These are phyloP conservation scores for Eucalyptus sp. DNA, from an alignment of 345 rosid genomes.

Conservation along the genomic window DNA sequence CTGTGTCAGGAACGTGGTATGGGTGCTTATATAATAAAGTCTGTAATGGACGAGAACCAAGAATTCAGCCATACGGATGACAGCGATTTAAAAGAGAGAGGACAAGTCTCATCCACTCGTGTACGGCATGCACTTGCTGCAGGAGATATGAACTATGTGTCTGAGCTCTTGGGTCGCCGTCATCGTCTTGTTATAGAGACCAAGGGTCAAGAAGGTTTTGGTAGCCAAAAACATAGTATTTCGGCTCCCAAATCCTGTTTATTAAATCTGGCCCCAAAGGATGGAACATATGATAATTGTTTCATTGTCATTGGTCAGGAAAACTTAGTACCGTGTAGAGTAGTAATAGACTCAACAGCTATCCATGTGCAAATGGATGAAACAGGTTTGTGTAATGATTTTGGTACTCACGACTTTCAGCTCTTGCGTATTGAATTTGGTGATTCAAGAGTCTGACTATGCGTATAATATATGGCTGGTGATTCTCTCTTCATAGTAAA, in stretches of 20 bases:
- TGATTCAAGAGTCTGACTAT: background rate
- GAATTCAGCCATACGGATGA: constrained; percentile 14
- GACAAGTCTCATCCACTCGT: constrained; percentile 92
- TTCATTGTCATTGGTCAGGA: constrained; percentile 27
- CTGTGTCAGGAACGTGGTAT: constrained; percentile 64
- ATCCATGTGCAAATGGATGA: constrained; percentile 54
- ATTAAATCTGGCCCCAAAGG: constrained; percentile 69
- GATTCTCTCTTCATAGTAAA: background rate
- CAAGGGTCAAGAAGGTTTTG: constrained; percentile 12
- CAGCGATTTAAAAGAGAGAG: constrained; percentile 57
- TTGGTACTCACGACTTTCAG: constrained; percentile 17
- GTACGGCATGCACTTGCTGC: constrained; percentile 79
- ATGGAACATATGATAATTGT: constrained; percentile 51
- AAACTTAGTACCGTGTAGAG: constrained; percentile 35
- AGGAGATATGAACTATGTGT: constrained; percentile 69
- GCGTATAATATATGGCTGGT: background rate
- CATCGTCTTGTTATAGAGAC: constrained; percentile 58
- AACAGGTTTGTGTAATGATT: constrained; percentile 12
- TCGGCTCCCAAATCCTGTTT: constrained; percentile 44
- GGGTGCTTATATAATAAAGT: constrained; percentile 53
- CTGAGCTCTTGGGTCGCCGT: constrained; percentile 76
- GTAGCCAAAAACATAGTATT: constrained; percentile 13
- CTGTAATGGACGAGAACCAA: constrained; percentile 84
- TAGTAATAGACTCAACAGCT: constrained; percentile 34
- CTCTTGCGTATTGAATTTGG: constrained; percentile 69